These are phyloP conservation scores for Hypoxylon rickii DNA, from an alignment of 495 filamentous ascomycete species.

Conservation along the genomic window DNA sequence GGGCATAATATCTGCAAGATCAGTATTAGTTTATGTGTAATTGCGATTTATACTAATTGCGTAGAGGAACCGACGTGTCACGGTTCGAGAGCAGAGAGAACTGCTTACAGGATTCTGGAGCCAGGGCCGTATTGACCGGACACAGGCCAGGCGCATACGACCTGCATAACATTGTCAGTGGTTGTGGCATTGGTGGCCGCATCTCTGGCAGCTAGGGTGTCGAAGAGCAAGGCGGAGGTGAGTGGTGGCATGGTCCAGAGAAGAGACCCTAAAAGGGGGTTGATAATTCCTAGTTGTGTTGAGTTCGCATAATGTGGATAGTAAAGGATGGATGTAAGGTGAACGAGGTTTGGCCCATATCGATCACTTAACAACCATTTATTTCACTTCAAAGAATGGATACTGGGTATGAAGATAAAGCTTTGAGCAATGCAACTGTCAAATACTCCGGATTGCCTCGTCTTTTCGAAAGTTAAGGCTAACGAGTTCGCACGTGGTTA, in stretches of 20 bases:
- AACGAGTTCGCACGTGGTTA: background rate
- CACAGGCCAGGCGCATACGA: constrained; percentile 64
- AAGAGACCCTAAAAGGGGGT: background rate
- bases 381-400: background rate
- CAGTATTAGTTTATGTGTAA: background rate
- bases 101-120: constrained; percentile 57
- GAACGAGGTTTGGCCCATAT: constrained; percentile 15
- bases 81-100: background rate
- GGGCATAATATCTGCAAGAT: constrained; percentile 58
- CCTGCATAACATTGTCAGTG: constrained; percentile 43
- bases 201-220: constrained; percentile 37
- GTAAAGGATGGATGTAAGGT: background rate
- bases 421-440: background rate
- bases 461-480: background rate
- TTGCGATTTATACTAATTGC: background rate
- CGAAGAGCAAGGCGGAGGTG: constrained; percentile 36
- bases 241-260: constrained; percentile 49
- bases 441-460: background rate
- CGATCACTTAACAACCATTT: constrained; percentile 5
- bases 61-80: background rate
- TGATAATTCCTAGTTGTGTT: constrained; percentile 1
- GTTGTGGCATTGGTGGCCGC: constrained; percentile 30
- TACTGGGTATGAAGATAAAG: background rate
- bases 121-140: constrained; percentile 65
- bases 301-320: constrained; percentile 1